Evolutionary conservation across 345 rosid genomes (phyloP), one percentile per base, ranked within the genome.

Genomic region (Salix koriyanagi): DNA sequence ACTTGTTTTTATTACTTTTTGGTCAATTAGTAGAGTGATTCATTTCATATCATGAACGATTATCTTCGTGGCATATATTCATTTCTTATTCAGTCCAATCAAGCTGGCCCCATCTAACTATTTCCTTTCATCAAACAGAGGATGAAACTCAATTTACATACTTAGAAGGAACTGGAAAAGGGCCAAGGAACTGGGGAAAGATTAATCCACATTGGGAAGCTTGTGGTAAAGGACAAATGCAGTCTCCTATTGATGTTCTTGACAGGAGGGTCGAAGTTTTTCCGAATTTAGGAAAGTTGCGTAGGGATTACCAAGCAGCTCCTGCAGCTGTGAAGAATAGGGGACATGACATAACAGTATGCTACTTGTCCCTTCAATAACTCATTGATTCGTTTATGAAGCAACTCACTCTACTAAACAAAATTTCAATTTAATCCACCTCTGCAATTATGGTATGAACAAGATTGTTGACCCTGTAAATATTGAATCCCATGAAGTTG

Each of bases 331-430:
- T 91, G 11, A 81, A 21, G 75, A 92, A 88, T 64, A 81, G 93
- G 21, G 97, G 97, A 21, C 95, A 92, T 50, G 95, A 89, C 72
- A 75, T 94, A 41, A 37, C 62, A 79, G 98, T 92, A 83, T 65
- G 52, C 37, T 1, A 30, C 37, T 8, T 12, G 1, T n/a, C 15
- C 61, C 66, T 23, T 42, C 4, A 72, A 34, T 19, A 3, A 30
- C 36, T 32, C 23, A 66, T 36, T 25, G 28, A 66, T 66, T 16
- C 36, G 36, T 7, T 34, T 4, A 19, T 5, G 41, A 66, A 9
- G 62, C 28, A 9, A 56, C 14, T 56, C 28, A 56, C 23, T 56
- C 62, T 56, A n/a, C 23, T 12, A 56, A 56, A 56, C 62, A 56
- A 56, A n/a, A 21, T 41, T 56, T n/a, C 26, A n/a, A 21, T n/a